Base-by-base conservation (phyloP, 1,284 basidiomycete genomes). In the Kwoniella shivajii region DNA sequence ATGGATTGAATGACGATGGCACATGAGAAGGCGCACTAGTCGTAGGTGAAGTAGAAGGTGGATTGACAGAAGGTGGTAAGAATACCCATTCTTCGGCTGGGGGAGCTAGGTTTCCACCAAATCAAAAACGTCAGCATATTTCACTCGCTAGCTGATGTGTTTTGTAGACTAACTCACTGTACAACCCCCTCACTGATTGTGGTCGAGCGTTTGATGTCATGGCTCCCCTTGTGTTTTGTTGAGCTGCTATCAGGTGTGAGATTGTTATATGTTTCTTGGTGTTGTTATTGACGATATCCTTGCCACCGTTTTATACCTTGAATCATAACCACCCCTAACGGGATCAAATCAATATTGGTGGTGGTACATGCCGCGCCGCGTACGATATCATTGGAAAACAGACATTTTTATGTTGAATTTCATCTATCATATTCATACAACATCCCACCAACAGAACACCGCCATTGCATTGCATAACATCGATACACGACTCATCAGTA, bases 41-140 rank as follows among this genome's bases (percentile, higher is more conserved):
- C 27, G 61, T 59, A 26, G 69, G 53, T 0, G 69, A 59, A 2
- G 66, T 42, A 1, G 64, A 42, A 6, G 72, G 75, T 22, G 68
- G 73, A 36, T 63, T 54, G 33, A 73, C 69, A 10, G 72, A 73
- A 3, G 78, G 77, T 6, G 77, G 77, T 3, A 79, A 64, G 62
- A 79, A 79, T 46, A 79, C 75, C 73, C 77, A 78, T 71, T 78
- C 78, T 66, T 78, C 78, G 4, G 75, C 71, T 4, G 77, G 77
- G 2, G 77, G 77, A 11, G 73, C 64, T 67, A 60, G 34, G 45
- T 3, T n/a, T n/a, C n/a, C n/a, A n/a, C n/a, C n/a, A 29, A 36
- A 26, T 20, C 27, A 44, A 41, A 29, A 24, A 1, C 26, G 48
- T 29, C 38, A 22, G 50, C n/a, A n/a, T n/a, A n/a, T n/a, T n/a